phyloP scores from a whole-genome alignment of 441 rosid species.

The Brassica balearica region DNA sequence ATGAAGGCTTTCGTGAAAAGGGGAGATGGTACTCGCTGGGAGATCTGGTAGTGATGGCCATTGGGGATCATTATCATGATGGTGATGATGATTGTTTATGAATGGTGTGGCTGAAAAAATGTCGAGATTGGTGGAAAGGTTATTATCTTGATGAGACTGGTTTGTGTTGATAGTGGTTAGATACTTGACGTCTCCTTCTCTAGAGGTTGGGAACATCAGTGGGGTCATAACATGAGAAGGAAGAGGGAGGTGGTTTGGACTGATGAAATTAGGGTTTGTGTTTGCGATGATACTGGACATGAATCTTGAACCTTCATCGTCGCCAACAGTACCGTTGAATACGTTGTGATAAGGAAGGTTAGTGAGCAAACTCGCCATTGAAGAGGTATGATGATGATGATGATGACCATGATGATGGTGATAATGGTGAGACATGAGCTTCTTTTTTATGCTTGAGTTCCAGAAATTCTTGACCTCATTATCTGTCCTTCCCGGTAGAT shows the following conservation, averaged over 20 bases:
- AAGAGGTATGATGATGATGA: slow-evolving; percentile 44
- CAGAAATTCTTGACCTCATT: slow-evolving; percentile 98
- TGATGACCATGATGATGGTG: slow-evolving; percentile 44
- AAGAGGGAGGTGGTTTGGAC: slow-evolving; percentile 43
- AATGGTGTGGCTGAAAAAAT: slow-evolving; percentile 31
- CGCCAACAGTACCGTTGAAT: slow-evolving; percentile 32
- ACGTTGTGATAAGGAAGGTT: slow-evolving; percentile 43
- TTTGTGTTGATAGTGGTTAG: slow-evolving; percentile 28
- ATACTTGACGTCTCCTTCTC: slow-evolving; percentile 55
- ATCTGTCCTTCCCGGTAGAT: slow-evolving; percentile 95
- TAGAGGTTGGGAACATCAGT: slow-evolving; percentile 56
- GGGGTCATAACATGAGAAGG: slow-evolving; percentile 46
- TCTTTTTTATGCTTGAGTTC: slow-evolving; percentile 99
- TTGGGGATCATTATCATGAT: slow-evolving; percentile 38
- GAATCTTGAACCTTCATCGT: slow-evolving; percentile 42
- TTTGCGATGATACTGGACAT: slow-evolving; percentile 52
- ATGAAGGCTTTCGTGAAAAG: slow-evolving; percentile 47
- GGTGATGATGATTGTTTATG: slow-evolving; percentile 40
- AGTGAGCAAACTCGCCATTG: slow-evolving; percentile 47
- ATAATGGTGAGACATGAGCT: slow-evolving; percentile 66
- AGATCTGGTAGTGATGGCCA: slow-evolving; percentile 54
- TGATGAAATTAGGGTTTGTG: slow-evolving; percentile 71
- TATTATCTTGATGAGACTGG: slow-evolving; percentile 32
- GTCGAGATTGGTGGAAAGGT: slow-evolving; percentile 41
- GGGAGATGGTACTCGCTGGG: slow-evolving; percentile 46